These are phyloP conservation scores for Phytopythium montanum DNA, from an alignment of 352 stramenopile genomes.

Conservation along the genomic window DNA sequence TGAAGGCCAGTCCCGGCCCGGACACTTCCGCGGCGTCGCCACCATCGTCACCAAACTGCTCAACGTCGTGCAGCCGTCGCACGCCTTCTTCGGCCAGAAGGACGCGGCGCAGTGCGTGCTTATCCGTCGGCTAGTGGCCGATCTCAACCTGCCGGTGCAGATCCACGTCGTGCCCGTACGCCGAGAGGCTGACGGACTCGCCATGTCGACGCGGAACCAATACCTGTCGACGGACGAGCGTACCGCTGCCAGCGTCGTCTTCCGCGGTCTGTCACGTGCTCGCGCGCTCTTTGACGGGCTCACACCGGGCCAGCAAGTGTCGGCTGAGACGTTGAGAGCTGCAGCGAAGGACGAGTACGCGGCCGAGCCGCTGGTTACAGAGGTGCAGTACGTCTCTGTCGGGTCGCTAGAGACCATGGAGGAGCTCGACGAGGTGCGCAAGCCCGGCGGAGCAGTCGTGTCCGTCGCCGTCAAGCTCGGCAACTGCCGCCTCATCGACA, in stretches of 20 bases:
- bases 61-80: constrained; percentile 96
- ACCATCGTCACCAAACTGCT: constrained; percentile 99
- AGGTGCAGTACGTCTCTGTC: constrained; percentile 97
- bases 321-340: constrained; percentile 28
- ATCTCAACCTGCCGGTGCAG: constrained; percentile 95
- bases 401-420: constrained; percentile 94
- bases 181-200: constrained; percentile 95
- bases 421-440: constrained; percentile 79
- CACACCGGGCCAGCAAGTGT: constrained; percentile 18
- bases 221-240: constrained; percentile 94
- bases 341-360: constrained; percentile 56
- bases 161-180: constrained; percentile 91
- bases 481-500: constrained; percentile 97
- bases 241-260: constrained; percentile 84
- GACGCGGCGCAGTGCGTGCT: constrained; percentile 97
- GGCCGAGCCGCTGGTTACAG: constrained; percentile 86
- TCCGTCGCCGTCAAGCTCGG: constrained; percentile 95
- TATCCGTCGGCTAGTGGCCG: constrained; percentile 93
- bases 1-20: constrained; percentile 91
- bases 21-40: constrained; percentile 98
- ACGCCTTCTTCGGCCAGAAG: constrained; percentile 99
- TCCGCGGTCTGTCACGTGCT: constrained; percentile 65
- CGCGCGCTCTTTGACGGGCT: constrained; percentile 38
- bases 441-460: constrained; percentile 80
- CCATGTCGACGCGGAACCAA: constrained; percentile 97